Conservation (phyloP, 2,329 filamentous ascomycete species). For the Tolypocladium paradoxum region DNA sequence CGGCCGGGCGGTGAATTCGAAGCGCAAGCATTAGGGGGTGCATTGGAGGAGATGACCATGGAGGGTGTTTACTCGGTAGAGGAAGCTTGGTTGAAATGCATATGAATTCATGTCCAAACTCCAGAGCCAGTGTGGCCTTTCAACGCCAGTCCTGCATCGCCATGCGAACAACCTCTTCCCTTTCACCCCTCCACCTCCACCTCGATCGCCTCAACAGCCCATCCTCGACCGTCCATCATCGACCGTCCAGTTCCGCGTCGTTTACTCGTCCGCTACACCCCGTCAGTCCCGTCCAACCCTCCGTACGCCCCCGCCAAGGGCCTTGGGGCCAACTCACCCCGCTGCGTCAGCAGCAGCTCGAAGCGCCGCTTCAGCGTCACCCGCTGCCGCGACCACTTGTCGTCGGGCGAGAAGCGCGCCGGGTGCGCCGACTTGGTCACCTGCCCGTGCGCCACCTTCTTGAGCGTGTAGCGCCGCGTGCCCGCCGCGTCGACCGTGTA, state of each 20-base stretch:
- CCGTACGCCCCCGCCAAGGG: too few species aligned
- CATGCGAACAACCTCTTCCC: neutral
- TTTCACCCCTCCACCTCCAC: neutral
- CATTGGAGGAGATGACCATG: neutral
- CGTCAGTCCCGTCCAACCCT: too few species aligned
- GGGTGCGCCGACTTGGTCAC: conserved; percentile 96
- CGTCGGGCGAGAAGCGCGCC: conserved; percentile 92
- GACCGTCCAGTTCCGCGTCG: too few species aligned
- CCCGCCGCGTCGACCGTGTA: conserved; percentile 75
- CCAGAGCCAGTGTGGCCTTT: neutral
- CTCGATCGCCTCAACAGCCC: neutral
- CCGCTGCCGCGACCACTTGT: conserved; percentile 95
- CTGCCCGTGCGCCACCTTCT: conserved; percentile 74
- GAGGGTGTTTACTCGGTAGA: neutral
- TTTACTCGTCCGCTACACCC: neutral
- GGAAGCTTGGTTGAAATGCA: conserved; percentile 4
- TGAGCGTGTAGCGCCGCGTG: conserved; percentile 89
- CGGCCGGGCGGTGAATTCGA: conserved; percentile 77
- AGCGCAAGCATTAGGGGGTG: conserved; percentile 39
- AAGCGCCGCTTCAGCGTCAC: conserved; percentile 94
- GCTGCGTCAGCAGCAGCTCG: conserved; percentile 76
- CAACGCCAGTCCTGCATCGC: neutral
- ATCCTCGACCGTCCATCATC: too few species aligned
- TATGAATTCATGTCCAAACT: conserved; percentile 1
- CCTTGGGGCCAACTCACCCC: too few species aligned